A percentile compares a stretch with the other conserved stretches of the same genome.
Conservation (phyloP, 768 basidiomycete species). For the Auriscalpium vulgare region DNA sequence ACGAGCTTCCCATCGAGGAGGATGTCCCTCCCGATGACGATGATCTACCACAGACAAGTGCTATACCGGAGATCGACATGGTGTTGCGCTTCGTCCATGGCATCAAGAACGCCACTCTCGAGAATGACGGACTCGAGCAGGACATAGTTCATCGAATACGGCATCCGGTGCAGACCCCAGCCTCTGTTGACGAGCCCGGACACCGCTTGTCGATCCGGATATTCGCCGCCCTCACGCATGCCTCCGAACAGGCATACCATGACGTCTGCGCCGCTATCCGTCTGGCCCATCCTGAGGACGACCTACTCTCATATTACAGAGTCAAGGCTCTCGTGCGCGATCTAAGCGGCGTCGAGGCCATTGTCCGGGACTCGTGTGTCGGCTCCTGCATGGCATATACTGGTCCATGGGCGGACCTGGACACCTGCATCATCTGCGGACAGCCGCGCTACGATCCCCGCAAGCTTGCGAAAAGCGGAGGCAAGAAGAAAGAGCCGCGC, state of each 20-base stretch:
- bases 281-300: neutral
- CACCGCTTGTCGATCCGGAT: neutral
- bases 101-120: neutral
- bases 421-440: constrained; percentile 9
- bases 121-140: neutral
- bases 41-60: too few relatives aligned
- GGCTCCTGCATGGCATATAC: constrained; percentile 15
- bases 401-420: constrained; percentile 8
- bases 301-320: neutral
- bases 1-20: too few relatives aligned
- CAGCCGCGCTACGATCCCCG: constrained; percentile 6
- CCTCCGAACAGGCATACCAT: constrained; percentile 5
- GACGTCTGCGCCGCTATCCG: neutral
- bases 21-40: too few relatives aligned
- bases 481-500: constrained; percentile 4
- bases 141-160: neutral
- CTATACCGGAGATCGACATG: neutral
- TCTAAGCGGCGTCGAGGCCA: constrained; percentile 2
- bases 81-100: neutral
- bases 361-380: constrained; percentile 6
- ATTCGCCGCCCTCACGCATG: constrained; percentile 2
- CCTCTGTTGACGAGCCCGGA: neutral
- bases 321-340: neutral
- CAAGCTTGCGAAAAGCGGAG: neutral
- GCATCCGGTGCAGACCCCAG: neutral